These are phyloP conservation scores for Pseudocercospora crystallina DNA, from an alignment of 2,329 filamentous ascomycete species.

Conservation along the genomic window DNA sequence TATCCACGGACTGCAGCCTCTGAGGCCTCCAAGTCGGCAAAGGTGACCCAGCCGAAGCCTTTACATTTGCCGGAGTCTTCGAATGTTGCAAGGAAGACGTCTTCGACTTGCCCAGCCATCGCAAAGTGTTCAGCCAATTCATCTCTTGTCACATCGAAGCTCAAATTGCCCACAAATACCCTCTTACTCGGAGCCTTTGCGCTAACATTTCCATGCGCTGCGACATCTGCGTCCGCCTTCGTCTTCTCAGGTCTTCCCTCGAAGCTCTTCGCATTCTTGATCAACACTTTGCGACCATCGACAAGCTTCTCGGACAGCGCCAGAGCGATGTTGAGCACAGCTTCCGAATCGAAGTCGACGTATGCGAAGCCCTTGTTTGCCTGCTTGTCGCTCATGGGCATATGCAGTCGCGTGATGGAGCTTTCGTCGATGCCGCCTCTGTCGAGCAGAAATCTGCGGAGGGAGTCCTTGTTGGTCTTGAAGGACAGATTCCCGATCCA, in stretches of 20 bases:
- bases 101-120: conserved; percentile 78
- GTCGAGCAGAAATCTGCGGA: conserved; percentile 77
- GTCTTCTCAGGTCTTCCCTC: conserved; percentile 73
- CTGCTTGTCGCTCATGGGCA: conserved; percentile 63
- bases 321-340: conserved; percentile 73
- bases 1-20: conserved; percentile 79
- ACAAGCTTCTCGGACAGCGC: conserved; percentile 82
- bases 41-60: conserved; percentile 93
- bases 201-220: conserved; percentile 27
- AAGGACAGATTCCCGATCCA: conserved; percentile 98
- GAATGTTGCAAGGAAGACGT: conserved; percentile 88
- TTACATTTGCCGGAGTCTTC: conserved; percentile 98
- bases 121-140: conserved; percentile 77
- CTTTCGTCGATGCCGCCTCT: conserved; percentile 60
- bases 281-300: conserved; percentile 75
- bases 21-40: conserved; percentile 74
- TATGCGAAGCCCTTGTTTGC: conserved; percentile 95
- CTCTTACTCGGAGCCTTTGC: conserved; percentile 69
- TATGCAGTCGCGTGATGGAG: conserved; percentile 79
- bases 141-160: conserved; percentile 64
- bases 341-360: conserved; percentile 75
- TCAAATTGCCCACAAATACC: conserved; percentile 72
- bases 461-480: conserved; percentile 68
- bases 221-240: conserved; percentile 41
- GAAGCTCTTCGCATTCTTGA: conserved; percentile 89